Evolutionary conservation across 805 yeast genomes (phyloP).

Genomic region (Candida nitratophila): DNA sequence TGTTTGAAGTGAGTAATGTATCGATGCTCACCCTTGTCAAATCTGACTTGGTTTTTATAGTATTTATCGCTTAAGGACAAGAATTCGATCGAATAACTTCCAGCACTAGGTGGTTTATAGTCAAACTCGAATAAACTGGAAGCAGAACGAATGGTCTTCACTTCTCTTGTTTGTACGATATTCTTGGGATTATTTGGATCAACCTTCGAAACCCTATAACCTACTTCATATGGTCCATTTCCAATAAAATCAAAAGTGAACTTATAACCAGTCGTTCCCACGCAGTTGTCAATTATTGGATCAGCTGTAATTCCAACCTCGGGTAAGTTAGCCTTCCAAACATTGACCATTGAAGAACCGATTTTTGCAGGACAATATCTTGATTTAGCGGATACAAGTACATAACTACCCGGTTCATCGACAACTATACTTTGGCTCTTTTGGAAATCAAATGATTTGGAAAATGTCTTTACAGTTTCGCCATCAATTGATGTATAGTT

Average conservation of each 20-base stretch:
- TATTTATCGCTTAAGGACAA: constrained; percentile 56
- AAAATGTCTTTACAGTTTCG: constrained; percentile 9
- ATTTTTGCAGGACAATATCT: constrained; percentile 62
- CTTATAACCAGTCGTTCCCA: constrained; percentile 79
- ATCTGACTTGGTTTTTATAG: constrained; percentile 29
- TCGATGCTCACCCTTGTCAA: constrained; percentile 36
- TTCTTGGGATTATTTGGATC: constrained; percentile 26
- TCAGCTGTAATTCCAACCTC: constrained; percentile 39
- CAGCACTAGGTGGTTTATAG: constrained; percentile 76
- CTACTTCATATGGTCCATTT: constrained; percentile 71
- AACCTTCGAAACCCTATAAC: constrained; percentile 52
- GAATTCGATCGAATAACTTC: constrained; percentile 72
- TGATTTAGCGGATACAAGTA: constrained; percentile 46
- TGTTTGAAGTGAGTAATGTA: constrained; percentile 68
- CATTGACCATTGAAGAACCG: constrained; percentile 46
- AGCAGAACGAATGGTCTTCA: constrained; percentile 26
- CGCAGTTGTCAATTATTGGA: constrained; percentile 77
- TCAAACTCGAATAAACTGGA: constrained; percentile 35
- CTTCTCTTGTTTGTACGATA: constrained; percentile 16
- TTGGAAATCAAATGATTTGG: constrained; percentile 22
- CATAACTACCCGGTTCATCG: constrained; percentile 60
- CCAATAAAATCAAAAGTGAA: constrained; percentile 72
- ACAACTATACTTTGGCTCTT: constrained; percentile 28
- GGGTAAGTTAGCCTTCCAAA: constrained; percentile 34
- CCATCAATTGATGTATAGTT: constrained; percentile 24